A percentile compares a stretch with the other conserved stretches of the same genome.
Evolutionary conservation across 208 protist species (phyloP).

Genomic region (Lotmaria passim): DNA sequence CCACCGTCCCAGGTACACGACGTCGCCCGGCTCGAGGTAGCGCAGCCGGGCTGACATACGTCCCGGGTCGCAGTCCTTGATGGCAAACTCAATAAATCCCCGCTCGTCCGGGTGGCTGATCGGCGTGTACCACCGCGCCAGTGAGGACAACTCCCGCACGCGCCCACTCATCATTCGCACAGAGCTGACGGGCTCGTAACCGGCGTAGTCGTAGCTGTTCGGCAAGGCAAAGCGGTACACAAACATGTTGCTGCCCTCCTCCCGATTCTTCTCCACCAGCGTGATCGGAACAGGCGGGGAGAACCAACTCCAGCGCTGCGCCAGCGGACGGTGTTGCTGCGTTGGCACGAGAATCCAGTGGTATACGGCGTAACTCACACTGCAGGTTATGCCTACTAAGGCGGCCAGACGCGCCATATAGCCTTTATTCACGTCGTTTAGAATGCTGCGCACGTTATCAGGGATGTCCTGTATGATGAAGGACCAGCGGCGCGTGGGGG

Average conservation of each 20-base stretch:
- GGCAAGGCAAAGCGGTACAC: constrained; percentile 81
- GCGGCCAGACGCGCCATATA: constrained; percentile 58
- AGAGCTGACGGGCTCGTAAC: constrained; percentile 86
- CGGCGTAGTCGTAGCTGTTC: constrained; percentile 85
- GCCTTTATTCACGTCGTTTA: constrained; percentile 83
- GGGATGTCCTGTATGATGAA: constrained; percentile 81
- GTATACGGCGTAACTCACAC: constrained; percentile 54
- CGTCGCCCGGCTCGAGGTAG: constrained; percentile 71
- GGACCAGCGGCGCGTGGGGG: constrained; percentile 58
- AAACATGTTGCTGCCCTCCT: constrained; percentile 66
- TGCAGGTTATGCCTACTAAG: constrained; percentile 20
- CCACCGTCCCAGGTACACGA: constrained; percentile 84
- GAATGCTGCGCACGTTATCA: constrained; percentile 11
- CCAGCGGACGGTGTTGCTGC: constrained; percentile 72
- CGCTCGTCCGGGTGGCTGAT: constrained; percentile 82
- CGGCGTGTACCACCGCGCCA: constrained; percentile 86
- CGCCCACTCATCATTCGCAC: constrained; percentile 65
- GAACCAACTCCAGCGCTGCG: constrained; percentile 68
- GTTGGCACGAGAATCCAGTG: constrained; percentile 40
- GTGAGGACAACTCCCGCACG: constrained; percentile 52
- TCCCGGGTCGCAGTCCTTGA: constrained; percentile 78
- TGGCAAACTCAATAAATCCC: constrained; percentile 86
- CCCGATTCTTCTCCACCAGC: constrained; percentile 63
- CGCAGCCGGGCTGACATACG: constrained; percentile 81
- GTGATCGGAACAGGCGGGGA: constrained; percentile 71